These are phyloP conservation scores for Oryza australiensis DNA, from an alignment of 176 grass and related monocot genomes.

Conservation along the genomic window DNA sequence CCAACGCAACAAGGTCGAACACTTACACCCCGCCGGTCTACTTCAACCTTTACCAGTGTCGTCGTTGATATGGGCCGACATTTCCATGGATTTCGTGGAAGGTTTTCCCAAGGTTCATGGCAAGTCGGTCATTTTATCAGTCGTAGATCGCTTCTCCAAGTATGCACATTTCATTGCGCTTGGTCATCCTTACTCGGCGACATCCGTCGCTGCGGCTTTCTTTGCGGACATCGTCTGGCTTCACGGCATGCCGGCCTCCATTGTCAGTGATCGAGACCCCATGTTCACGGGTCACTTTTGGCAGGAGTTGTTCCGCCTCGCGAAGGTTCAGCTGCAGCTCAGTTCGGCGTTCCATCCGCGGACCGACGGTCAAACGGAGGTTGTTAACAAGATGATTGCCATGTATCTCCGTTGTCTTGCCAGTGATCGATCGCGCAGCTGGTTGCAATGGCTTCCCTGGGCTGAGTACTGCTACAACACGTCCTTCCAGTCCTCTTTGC, in stretches of 20 bases:
- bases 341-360: not conserved
- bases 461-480: not conserved
- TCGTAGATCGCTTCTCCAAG: not conserved
- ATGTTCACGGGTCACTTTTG: not conserved
- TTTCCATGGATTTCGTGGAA: no score
- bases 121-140: not conserved
- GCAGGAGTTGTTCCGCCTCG: not conserved
- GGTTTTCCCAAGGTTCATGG: no score
- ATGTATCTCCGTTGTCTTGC: no score
- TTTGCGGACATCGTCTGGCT: accelerated
- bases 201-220: accelerated
- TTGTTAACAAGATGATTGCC: no score
- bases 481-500: not conserved
- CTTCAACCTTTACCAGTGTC: no score
- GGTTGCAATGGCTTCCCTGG: not conserved
- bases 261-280: not conserved
- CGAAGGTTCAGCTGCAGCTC: accelerated
- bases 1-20: no score
- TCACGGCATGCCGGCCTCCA: not conserved
- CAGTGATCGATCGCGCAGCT: no score
- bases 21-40: no score
- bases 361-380: no score
- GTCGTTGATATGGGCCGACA: no score
- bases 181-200: no score
- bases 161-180: not conserved